A percentile compares a stretch with the other conserved stretches of the same genome.
phyloP scores from a whole-genome alignment of 2,329 filamentous ascomycete genomes.

The Ceratocystis ficicola region DNA sequence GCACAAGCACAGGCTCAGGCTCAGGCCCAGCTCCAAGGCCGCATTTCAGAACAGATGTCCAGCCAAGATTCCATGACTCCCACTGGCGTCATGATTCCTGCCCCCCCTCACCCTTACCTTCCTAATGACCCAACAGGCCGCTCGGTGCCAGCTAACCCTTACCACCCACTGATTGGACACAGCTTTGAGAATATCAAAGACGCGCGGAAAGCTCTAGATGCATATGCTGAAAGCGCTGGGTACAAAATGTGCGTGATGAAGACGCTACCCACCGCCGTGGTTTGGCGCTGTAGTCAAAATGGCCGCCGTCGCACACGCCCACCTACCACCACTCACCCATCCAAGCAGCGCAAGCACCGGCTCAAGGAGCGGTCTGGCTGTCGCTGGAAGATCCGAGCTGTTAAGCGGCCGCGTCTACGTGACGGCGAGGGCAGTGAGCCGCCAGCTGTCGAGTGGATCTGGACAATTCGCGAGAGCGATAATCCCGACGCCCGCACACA shows the following conservation, averaged over 20 bases:
- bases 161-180: constrained; percentile 21
- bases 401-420: constrained; percentile 19
- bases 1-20: constrained; percentile 10
- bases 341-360: constrained; percentile 20
- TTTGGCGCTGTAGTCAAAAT: constrained; percentile 22
- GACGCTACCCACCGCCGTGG: constrained; percentile 20
- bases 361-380: constrained; percentile 22
- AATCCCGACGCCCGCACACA: constrained; percentile 20
- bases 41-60: not conserved
- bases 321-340: constrained; percentile 13
- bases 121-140: constrained; percentile 22
- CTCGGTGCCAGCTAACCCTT: constrained; percentile 21
- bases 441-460: constrained; percentile 23
- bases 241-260: constrained; percentile 23
- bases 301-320: constrained; percentile 17
- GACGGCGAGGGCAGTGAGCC: constrained; percentile 25
- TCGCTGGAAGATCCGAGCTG: constrained; percentile 21
- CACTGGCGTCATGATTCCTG: constrained; percentile 15
- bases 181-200: constrained; percentile 20
- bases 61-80: not conserved
- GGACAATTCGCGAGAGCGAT: constrained; percentile 21
- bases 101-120: constrained; percentile 19
- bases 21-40: constrained; percentile 4
- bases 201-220: constrained; percentile 18
- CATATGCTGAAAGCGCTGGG: constrained; percentile 19